These are phyloP conservation scores for Aspergillus fijiensis DNA, from an alignment of 2,329 filamentous ascomycete genomes.

Conservation along the genomic window DNA sequence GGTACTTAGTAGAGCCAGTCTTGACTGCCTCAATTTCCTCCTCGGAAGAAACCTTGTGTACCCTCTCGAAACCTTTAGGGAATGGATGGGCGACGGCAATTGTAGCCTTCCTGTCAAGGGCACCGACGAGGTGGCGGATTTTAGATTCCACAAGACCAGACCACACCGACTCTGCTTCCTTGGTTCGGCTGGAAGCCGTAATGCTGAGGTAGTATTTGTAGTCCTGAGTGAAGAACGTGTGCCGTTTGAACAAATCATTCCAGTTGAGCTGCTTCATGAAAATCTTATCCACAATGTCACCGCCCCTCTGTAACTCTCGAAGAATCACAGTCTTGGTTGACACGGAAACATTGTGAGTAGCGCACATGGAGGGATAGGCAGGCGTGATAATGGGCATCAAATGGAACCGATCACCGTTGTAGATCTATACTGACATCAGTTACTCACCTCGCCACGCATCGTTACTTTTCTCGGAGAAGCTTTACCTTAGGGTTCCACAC, in stretches of 20 bases:
- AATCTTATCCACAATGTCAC: slow-evolving; percentile 75
- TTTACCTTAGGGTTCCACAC: slow-evolving; percentile 91
- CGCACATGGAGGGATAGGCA: slow-evolving; percentile 96
- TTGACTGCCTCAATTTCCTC: slow-evolving; percentile 63
- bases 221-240: slow-evolving; percentile 87
- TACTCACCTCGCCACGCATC: neutral
- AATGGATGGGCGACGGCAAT: slow-evolving; percentile 86
- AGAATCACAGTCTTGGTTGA: slow-evolving; percentile 85
- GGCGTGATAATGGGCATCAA: slow-evolving; percentile 98
- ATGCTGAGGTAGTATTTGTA: slow-evolving; percentile 97
- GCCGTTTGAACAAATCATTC: slow-evolving; percentile 85
- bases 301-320: slow-evolving; percentile 74
- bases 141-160: slow-evolving; percentile 93
- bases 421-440: slow-evolving; percentile 54
- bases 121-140: slow-evolving; percentile 78
- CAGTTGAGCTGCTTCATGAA: slow-evolving; percentile 73
- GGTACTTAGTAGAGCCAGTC: slow-evolving; percentile 61
- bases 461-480: neutral
- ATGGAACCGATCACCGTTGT: slow-evolving; percentile 77
- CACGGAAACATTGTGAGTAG: slow-evolving; percentile 87
- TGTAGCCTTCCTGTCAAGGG: slow-evolving; percentile 74
- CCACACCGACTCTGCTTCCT: slow-evolving; percentile 83
- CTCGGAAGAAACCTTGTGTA: slow-evolving; percentile 66
- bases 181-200: slow-evolving; percentile 75
- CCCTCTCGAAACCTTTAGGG: slow-evolving; percentile 86